Conservation (phyloP, 441 rosid species). For the Gossypium laxum region DNA sequence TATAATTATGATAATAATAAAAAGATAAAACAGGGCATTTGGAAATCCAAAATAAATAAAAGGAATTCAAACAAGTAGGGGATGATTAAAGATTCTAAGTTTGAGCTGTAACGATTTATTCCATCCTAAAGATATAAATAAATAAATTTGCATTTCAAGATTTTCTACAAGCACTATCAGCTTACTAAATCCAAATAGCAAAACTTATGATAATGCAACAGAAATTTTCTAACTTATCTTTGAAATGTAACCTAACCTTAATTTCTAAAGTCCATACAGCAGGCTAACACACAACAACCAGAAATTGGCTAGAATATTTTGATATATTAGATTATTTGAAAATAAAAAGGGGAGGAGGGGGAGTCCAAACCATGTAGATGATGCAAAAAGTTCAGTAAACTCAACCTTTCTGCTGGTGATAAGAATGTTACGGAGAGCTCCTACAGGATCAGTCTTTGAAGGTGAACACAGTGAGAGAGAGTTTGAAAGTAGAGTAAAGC, state of each 20-base stretch:
- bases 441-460: slow-evolving; percentile 49
- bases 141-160: background rate
- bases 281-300: background rate
- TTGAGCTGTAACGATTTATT: background rate
- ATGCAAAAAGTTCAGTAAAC: slow-evolving; percentile 5
- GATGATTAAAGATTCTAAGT: background rate
- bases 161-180: slow-evolving; percentile 1
- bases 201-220: background rate
- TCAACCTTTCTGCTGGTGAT: slow-evolving; percentile 58
- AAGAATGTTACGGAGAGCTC: slow-evolving; percentile 52
- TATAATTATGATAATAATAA: background rate
- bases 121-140: background rate
- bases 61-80: background rate
- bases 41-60: background rate
- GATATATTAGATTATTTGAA: background rate
- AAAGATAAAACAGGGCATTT: background rate
- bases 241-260: slow-evolving; percentile 2
- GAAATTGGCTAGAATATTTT: background rate
- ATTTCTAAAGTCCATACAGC: background rate
- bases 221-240: background rate
- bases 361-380: slow-evolving; percentile 2
- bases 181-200: slow-evolving; percentile 2
- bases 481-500: slow-evolving; percentile 54
- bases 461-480: slow-evolving; percentile 47
- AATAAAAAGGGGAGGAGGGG: background rate